A percentile compares a stretch with the other conserved stretches of the same genome.
Evolutionary conservation across 352 stramenopile genomes (phyloP).

Genomic region (Phytopythium montanum): DNA sequence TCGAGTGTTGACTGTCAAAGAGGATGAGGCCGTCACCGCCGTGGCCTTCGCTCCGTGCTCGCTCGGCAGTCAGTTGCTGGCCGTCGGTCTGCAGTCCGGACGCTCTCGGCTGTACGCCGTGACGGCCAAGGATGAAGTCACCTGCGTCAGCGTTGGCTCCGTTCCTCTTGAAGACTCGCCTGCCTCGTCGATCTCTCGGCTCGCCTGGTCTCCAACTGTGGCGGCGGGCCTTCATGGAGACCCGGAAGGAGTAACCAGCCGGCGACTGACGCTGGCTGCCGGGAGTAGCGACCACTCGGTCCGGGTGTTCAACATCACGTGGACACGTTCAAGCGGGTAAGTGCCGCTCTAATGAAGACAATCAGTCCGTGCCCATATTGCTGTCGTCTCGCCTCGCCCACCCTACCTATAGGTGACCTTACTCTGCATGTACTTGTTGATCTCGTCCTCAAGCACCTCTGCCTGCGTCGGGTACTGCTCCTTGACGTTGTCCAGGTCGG

Average conservation of each 20-base stretch:
- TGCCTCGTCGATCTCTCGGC: slow-evolving; percentile 37
- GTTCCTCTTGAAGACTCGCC: slow-evolving; percentile 23
- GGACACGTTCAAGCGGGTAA: slow-evolving; percentile 6
- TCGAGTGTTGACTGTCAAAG: slow-evolving; percentile 13
- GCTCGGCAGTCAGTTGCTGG: slow-evolving; percentile 24
- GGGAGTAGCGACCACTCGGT: slow-evolving; percentile 53
- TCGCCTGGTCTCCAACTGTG: slow-evolving; percentile 35
- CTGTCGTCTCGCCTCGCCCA: slow-evolving; percentile 4
- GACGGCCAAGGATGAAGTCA: background rate
- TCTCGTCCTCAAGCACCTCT: slow-evolving; percentile 59
- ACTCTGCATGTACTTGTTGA: slow-evolving; percentile 74
- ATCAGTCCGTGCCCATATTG: background rate
- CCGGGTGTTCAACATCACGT: slow-evolving; percentile 34
- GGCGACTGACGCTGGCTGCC: slow-evolving; percentile 22
- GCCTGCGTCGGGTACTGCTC: slow-evolving; percentile 55
- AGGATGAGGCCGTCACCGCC: slow-evolving; percentile 53
- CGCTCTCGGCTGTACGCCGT: slow-evolving; percentile 8
- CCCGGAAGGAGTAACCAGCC: background rate
- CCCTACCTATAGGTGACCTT: slow-evolving; percentile 54
- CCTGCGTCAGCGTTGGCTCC: slow-evolving; percentile 8
- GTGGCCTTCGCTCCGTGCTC: slow-evolving; percentile 44
- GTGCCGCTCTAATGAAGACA: slow-evolving; percentile 1
- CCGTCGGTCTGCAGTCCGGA: slow-evolving; percentile 58
- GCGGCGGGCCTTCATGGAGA: background rate
- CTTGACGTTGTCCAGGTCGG: slow-evolving; percentile 62